Evolutionary conservation across 768 basidiomycete species (phyloP).

Genomic region (Rickenella mellea): DNA sequence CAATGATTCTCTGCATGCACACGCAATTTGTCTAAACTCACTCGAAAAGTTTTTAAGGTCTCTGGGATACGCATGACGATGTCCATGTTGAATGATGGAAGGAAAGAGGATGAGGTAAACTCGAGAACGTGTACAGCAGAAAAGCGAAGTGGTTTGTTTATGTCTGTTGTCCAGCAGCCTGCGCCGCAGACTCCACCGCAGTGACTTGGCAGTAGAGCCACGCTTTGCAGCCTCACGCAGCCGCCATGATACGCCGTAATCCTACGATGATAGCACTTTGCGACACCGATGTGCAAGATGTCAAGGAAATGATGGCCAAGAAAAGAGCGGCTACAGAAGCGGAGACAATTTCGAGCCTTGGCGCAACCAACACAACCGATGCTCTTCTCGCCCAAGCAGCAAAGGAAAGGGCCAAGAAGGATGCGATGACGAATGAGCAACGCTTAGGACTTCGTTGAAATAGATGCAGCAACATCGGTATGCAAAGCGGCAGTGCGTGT

Average conservation of each 20-base stretch:
- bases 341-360: slow-evolving; percentile 3
- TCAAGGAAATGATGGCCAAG: slow-evolving; percentile 47
- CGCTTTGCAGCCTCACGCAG: neutral
- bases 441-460: slow-evolving; percentile 20
- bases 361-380: slow-evolving; percentile 4
- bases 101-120: neutral
- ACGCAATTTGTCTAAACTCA: slow-evolving; percentile 24
- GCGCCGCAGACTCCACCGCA: neutral
- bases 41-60: slow-evolving; percentile 59
- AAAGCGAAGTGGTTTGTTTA: slow-evolving; percentile 3
- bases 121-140: slow-evolving; percentile 3
- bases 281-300: slow-evolving; percentile 71
- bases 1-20: slow-evolving; percentile 1
- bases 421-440: slow-evolving; percentile 23
- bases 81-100: slow-evolving; percentile 41
- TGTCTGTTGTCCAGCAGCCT: slow-evolving; percentile 7
- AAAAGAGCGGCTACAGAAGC: slow-evolving; percentile 15
- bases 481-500: no score
- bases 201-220: slow-evolving; percentile 12
- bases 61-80: slow-evolving; percentile 55
- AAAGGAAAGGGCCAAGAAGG: slow-evolving; percentile 9
- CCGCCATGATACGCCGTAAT: slow-evolving; percentile 60
- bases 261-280: slow-evolving; percentile 72
- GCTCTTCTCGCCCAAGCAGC: slow-evolving; percentile 2
- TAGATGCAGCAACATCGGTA: no score